Evolutionary conservation across 352 stramenopile species (phyloP).

Genomic region (Phytophthora crassamura): DNA sequence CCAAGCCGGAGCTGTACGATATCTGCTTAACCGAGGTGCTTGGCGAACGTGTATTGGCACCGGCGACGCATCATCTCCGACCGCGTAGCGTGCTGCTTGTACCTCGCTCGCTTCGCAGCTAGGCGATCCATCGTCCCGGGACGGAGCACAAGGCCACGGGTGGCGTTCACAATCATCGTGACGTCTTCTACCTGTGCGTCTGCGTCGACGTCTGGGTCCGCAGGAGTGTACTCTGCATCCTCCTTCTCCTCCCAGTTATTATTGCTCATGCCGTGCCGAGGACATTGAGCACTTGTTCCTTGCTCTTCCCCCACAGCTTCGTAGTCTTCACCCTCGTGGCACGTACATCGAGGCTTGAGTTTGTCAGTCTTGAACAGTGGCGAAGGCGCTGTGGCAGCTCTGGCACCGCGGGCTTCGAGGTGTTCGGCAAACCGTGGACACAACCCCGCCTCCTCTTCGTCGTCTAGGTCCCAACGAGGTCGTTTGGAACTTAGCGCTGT

Average conservation of each 20-base stretch:
- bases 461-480: slow-evolving; percentile 14
- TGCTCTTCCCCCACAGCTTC: not conserved
- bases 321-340: slow-evolving; percentile 1
- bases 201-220: slow-evolving; percentile 4
- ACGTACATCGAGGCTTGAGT: slow-evolving; percentile 7
- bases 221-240: not conserved
- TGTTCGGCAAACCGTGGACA: slow-evolving; percentile 33
- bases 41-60: slow-evolving; percentile 56
- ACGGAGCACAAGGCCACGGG: slow-evolving; percentile 41
- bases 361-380: slow-evolving; percentile 25
- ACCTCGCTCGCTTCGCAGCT: slow-evolving; percentile 21
- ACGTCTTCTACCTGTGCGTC: slow-evolving; percentile 26
- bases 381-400: slow-evolving; percentile 14
- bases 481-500: slow-evolving; percentile 16
- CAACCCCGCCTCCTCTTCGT: slow-evolving; percentile 12
- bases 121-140: slow-evolving; percentile 37
- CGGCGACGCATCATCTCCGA: slow-evolving; percentile 71
- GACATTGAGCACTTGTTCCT: not conserved
- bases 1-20: not conserved
- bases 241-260: slow-evolving; percentile 31
- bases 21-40: slow-evolving; percentile 20
- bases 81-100: slow-evolving; percentile 31
- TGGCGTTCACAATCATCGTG: slow-evolving; percentile 67
- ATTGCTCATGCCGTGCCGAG: slow-evolving; percentile 6
- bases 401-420: slow-evolving; percentile 23